Evolutionary conservation across 768 basidiomycete genomes (phyloP).

Genomic region (Suillus variegatus): DNA sequence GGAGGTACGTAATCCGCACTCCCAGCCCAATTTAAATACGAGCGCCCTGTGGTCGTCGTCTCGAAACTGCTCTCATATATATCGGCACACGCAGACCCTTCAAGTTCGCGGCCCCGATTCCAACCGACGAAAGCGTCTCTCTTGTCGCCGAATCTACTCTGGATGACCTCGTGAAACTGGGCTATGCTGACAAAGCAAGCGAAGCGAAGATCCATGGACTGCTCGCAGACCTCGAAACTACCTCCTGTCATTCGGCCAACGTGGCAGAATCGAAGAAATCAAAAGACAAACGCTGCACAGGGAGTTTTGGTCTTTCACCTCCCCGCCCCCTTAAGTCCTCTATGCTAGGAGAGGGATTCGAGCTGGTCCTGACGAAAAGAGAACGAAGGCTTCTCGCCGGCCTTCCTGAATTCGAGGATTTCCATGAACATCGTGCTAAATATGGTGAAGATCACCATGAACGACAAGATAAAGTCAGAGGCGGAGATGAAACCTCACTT

Average conservation of each 20-base stretch:
- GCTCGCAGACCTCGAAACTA: background rate
- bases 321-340: constrained; percentile 2
- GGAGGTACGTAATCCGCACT: constrained; percentile 50
- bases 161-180: constrained; percentile 15
- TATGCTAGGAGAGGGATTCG: constrained; percentile 6
- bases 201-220: constrained; percentile 1
- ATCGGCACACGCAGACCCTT: constrained; percentile 43
- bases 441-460: background rate
- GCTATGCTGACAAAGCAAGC: constrained; percentile 7
- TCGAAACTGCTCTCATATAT: background rate
- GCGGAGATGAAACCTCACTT: background rate
- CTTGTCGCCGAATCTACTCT: constrained; percentile 15
- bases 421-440: background rate
- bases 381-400: constrained; percentile 23
- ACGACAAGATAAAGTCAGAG: background rate
- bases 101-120: constrained; percentile 37
- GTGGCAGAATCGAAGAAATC: background rate
- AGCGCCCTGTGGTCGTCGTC: background rate
- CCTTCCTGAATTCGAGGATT: constrained; percentile 8
- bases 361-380: constrained; percentile 26
- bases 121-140: constrained; percentile 34
- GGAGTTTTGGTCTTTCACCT: constrained; percentile 29
- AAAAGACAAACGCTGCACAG: constrained; percentile 20
- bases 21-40: background rate
- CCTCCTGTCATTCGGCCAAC: background rate